Conservation (phyloP, 768 basidiomycete genomes). For the Dioszegia aurantiaca region DNA sequence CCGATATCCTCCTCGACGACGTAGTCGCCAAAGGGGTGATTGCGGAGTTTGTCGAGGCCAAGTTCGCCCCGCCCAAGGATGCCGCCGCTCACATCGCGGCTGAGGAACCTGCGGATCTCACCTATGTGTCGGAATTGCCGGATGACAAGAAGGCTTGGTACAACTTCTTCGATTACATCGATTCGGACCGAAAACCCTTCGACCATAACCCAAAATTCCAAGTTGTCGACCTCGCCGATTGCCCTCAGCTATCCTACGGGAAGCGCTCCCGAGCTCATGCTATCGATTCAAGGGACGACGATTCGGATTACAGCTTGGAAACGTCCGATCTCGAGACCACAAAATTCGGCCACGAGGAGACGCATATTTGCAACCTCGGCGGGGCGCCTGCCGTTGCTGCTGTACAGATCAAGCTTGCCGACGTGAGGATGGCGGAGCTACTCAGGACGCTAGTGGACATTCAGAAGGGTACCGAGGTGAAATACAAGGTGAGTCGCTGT, state of each 20-base stretch:
- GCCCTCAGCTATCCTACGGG: constrained; percentile 80
- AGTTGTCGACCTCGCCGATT: constrained; percentile 68
- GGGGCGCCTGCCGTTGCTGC: constrained; percentile 65
- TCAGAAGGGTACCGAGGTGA: not conserved
- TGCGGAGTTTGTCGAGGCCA: constrained; percentile 67
- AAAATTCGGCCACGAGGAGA: constrained; percentile 82
- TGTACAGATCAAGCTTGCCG: constrained; percentile 65
- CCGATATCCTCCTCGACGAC: constrained; percentile 74
- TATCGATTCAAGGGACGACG: constrained; percentile 17
- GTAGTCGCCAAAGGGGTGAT: constrained; percentile 73
- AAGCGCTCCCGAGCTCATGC: constrained; percentile 49
- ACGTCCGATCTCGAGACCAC: constrained; percentile 37
- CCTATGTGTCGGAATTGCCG: constrained; percentile 31
- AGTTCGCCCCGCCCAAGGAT: too few species aligned
- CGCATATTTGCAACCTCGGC: constrained; percentile 77
- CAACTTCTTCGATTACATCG: constrained; percentile 76
- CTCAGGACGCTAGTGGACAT: constrained; percentile 12
- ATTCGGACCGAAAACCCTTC: constrained; percentile 65
- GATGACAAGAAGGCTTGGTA: constrained; percentile 60
- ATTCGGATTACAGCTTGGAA: not conserved
- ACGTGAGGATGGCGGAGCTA: constrained; percentile 60
- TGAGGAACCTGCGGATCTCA: not conserved
- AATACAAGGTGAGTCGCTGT: not conserved
- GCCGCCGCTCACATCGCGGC: too few species aligned
- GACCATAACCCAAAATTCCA: constrained; percentile 62